Base-by-base conservation (phyloP, 2,329 filamentous ascomycete species). In the Ophiostoma sp. region DNA sequence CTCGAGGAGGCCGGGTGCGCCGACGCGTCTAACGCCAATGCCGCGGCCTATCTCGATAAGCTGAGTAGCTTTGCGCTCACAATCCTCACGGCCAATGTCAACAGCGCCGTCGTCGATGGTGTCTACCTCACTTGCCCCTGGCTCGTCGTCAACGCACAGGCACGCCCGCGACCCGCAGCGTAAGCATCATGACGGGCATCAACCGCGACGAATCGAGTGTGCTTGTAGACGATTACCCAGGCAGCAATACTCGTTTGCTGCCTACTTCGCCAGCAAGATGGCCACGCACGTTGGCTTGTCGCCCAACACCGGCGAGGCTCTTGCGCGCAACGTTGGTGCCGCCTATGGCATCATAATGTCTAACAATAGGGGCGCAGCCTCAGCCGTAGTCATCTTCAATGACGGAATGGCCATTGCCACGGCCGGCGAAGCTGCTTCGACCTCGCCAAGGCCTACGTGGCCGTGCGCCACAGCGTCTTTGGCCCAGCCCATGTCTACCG, bases 181-280 rank as follows among this genome's bases (percentile, higher is more conserved):
- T 80, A 9, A 72, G 74, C 16, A 73, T 79, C 60, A 74, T 80
- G 71, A 74, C 76, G 5, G 79, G 78, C 70, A 72, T 74, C 60
- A 79, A 77, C 73, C 75, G 79, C 41, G 75, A 76, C 72, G 75
- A 76, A 68, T 65, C 70, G 16, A 74, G 74, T 64, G 71, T 75
- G 7, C 65, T 73, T 41, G 69, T 75, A 55, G 72, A 71, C 65
- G 69, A 72, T 44, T 71, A 71, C 72, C 69, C 74, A 14, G 27
- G 67, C 38, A 67, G 69, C 66, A 69, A 66, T 60, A 66, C 65
- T 9, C 73, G 69, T 72, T 73, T 67, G 68, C 67, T 8, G 55
- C 60, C 4, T 74, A 74, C 64, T 71, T 74, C 62, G 60, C 62
- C 12, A 66, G 44, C 42, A 69, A 71, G 7, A 64, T 73, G 4